Evolutionary conservation across 352 stramenopile genomes (phyloP).

Genomic region (Albugo candida): DNA sequence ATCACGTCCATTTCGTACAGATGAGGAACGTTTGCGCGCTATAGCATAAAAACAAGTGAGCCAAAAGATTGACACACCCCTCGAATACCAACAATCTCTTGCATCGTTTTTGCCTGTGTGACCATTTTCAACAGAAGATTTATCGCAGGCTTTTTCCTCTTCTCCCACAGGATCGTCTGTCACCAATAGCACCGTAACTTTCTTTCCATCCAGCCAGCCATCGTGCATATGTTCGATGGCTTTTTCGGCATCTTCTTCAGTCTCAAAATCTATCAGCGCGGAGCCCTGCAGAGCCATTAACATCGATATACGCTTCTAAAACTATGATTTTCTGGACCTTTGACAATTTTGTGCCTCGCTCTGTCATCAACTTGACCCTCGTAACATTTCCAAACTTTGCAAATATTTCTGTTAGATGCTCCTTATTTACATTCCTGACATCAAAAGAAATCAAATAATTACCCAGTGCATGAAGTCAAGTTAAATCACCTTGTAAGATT

Average conservation of each 20-base stretch:
- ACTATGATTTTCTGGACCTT: not conserved
- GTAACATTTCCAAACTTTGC: slow-evolving; percentile 61
- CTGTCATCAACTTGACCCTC: slow-evolving; percentile 24
- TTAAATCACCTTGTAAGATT: too few relatives aligned
- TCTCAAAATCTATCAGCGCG: slow-evolving; percentile 31
- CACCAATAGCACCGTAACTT: slow-evolving; percentile 28
- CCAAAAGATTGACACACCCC: too few relatives aligned
- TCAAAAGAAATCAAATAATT: too few relatives aligned
- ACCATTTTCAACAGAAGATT: slow-evolving; percentile 4
- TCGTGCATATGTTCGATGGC: slow-evolving; percentile 67
- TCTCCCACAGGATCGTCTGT: slow-evolving; percentile 4
- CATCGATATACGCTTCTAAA: not conserved
- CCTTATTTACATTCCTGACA: slow-evolving; percentile 58
- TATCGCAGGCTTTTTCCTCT: not conserved
- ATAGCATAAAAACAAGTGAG: not conserved
- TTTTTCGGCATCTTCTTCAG: slow-evolving; percentile 22
- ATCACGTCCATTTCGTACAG: not conserved
- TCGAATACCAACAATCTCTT: not conserved
- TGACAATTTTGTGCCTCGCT: slow-evolving; percentile 13
- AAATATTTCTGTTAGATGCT: slow-evolving; percentile 74
- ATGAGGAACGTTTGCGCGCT: not conserved
- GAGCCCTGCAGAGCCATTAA: slow-evolving; percentile 2
- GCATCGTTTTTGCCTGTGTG: slow-evolving; percentile 3
- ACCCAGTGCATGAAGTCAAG: not conserved
- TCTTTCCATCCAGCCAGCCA: slow-evolving; percentile 66